Conservation (phyloP, 768 basidiomycete genomes). For the Hemileccinum impolitum region DNA sequence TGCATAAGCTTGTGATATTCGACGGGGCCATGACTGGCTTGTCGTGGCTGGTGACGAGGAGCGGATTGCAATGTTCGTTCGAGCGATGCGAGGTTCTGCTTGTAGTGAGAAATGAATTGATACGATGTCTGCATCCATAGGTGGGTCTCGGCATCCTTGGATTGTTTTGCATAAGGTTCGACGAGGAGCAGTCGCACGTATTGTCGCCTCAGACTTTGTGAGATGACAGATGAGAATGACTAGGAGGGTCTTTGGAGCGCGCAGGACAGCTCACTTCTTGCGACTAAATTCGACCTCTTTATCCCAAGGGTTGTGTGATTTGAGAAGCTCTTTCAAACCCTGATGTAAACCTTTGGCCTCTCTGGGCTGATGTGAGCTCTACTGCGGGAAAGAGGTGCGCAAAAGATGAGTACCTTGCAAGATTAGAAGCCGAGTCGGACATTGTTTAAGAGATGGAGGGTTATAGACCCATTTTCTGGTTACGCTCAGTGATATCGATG, state of each 20-base stretch:
- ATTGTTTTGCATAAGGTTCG: constrained; percentile 67
- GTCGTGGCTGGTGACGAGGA: constrained; percentile 35
- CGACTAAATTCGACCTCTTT: constrained; percentile 84
- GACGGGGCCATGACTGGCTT: constrained; percentile 56
- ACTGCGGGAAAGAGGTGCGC: constrained; percentile 1
- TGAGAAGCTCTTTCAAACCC: constrained; percentile 71
- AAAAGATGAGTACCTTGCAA: constrained; percentile 31
- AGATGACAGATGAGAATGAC: constrained; percentile 9
- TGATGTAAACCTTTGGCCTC: constrained; percentile 78
- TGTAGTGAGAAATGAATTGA: constrained; percentile 78
- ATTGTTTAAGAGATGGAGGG: constrained; percentile 23
- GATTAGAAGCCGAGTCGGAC: constrained; percentile 39
- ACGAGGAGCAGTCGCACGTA: constrained; percentile 68
- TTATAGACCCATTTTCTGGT: constrained; percentile 26
- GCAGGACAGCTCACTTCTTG: constrained; percentile 61
- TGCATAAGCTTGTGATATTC: constrained; percentile 85
- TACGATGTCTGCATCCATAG: constrained; percentile 95
- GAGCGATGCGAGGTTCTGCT: constrained; percentile 64
- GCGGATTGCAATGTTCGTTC: constrained; percentile 54
- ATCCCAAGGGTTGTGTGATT: constrained; percentile 74
- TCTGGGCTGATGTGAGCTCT: constrained; percentile 37
- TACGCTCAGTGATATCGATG: constrained; percentile 15
- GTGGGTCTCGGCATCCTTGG: constrained; percentile 76
- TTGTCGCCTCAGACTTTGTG: constrained; percentile 59
- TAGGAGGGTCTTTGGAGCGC: constrained; percentile 1